Conservation (phyloP, 495 filamentous ascomycete species). For the Penicillium tannophilum region DNA sequence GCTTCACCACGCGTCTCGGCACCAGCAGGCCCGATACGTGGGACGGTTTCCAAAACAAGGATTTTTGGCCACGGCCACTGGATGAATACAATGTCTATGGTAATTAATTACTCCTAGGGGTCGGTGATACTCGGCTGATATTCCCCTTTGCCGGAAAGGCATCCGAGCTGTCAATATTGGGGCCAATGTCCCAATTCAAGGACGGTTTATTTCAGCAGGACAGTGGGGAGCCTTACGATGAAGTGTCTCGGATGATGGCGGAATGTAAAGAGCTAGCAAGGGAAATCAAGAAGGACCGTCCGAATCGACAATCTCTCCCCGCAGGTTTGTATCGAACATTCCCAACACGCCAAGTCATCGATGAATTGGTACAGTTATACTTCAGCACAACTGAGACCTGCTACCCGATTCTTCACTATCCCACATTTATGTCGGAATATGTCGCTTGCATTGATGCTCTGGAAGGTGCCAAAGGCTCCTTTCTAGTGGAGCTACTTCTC, state of each 20-base stretch:
- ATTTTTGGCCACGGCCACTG: conserved; percentile 34
- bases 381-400: conserved; percentile 50
- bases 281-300: conserved; percentile 25
- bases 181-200: conserved; percentile 22
- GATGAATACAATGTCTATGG: conserved; percentile 33
- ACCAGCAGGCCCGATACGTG: conserved; percentile 17
- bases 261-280: conserved; percentile 32
- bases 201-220: conserved; percentile 20
- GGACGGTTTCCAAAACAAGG: conserved; percentile 31
- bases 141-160: conserved; percentile 15
- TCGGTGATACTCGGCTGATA: conserved; percentile 18
- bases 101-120: conserved; percentile 26
- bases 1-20: neutral
- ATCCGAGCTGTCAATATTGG: conserved; percentile 22
- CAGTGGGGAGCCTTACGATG: neutral
- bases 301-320: conserved; percentile 25
- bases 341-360: conserved; percentile 35
- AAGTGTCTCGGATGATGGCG: conserved; percentile 9
- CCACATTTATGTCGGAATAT: conserved; percentile 50
- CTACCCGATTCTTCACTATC: conserved; percentile 50
- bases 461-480: conserved; percentile 27
- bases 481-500: conserved; percentile 46
- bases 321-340: conserved; percentile 21
- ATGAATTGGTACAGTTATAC: conserved; percentile 46
- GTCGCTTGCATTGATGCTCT: conserved; percentile 37